Conservation (phyloP, 192 early-diverging fungal species). For the Chytriomyces sp. region DNA sequence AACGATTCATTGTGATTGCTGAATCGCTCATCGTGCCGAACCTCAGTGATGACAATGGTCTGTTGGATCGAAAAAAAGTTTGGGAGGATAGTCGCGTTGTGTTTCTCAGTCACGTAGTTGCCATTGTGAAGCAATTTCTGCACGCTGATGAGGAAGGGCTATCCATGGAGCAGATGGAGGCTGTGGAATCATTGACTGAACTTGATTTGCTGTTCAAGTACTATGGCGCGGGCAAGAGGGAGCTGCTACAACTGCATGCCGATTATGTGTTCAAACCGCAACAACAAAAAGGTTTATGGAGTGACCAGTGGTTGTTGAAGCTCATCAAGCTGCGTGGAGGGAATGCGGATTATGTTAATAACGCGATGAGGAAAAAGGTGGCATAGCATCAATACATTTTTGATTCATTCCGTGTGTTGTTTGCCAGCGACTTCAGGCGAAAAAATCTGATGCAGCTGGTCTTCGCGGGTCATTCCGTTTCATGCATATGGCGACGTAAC, state of each 20-base stretch:
- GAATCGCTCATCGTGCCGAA: slow-evolving; percentile 20
- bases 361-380: slow-evolving; percentile 5
- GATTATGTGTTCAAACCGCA: not conserved
- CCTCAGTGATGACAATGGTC: slow-evolving; percentile 1
- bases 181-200: not conserved
- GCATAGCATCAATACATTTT: too few species aligned
- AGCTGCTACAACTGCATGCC: slow-evolving; percentile 4
- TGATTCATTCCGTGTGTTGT: too few species aligned
- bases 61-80: slow-evolving; percentile 7
- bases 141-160: slow-evolving; percentile 19
- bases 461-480: too few species aligned
- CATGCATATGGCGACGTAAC: too few species aligned
- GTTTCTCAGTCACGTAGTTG: slow-evolving; percentile 16
- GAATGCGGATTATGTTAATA: slow-evolving; percentile 1
- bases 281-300: too few species aligned
- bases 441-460: too few species aligned
- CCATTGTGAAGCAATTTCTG: slow-evolving; percentile 14
- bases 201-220: not conserved
- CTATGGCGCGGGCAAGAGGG: not conserved
- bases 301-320: slow-evolving; percentile 18
- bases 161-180: slow-evolving; percentile 2
- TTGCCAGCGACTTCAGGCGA: too few species aligned
- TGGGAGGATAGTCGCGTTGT: slow-evolving; percentile 24
- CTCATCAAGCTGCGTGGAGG: slow-evolving; percentile 21
- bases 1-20: slow-evolving; percentile 11